Evolutionary conservation across 2,329 filamentous ascomycete species (phyloP).

Genomic region (Colletotrichum tofieldiae): DNA sequence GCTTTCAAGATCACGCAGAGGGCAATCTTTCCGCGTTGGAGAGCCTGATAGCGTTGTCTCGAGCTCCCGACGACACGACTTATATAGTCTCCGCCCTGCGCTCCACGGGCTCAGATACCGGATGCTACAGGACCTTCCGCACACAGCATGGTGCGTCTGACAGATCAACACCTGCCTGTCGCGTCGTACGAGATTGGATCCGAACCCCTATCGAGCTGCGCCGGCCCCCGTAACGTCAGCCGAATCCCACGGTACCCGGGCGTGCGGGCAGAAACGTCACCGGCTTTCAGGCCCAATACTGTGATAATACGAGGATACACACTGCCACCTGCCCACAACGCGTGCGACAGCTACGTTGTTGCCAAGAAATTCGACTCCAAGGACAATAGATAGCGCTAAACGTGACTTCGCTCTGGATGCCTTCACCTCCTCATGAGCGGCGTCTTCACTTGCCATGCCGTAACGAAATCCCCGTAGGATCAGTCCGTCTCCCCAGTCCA

Average conservation of each 20-base stretch:
- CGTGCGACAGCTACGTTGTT: background rate
- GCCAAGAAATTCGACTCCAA: background rate
- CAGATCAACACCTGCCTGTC: background rate
- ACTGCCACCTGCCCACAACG: no score
- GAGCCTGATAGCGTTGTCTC: background rate
- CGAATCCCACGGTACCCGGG: constrained; percentile 13
- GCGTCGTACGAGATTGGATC: background rate
- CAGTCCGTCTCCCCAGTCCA: no score
- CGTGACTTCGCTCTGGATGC: no score
- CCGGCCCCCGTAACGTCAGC: background rate
- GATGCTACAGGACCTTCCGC: constrained; percentile 4
- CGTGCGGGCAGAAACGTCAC: background rate
- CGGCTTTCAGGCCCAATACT: no score
- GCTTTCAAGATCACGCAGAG: background rate
- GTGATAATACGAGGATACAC: no score
- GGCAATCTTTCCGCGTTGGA: background rate
- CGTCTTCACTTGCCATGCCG: no score
- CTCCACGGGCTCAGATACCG: background rate
- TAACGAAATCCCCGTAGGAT: no score
- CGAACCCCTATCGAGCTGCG: background rate
- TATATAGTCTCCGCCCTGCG: background rate
- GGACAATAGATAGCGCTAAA: no score
- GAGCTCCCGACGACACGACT: background rate
- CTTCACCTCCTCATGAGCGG: no score
- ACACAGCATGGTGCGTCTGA: constrained; percentile 9